These are phyloP conservation scores for Viola pubescens DNA, from an alignment of 441 rosid genomes.

Conservation along the genomic window DNA sequence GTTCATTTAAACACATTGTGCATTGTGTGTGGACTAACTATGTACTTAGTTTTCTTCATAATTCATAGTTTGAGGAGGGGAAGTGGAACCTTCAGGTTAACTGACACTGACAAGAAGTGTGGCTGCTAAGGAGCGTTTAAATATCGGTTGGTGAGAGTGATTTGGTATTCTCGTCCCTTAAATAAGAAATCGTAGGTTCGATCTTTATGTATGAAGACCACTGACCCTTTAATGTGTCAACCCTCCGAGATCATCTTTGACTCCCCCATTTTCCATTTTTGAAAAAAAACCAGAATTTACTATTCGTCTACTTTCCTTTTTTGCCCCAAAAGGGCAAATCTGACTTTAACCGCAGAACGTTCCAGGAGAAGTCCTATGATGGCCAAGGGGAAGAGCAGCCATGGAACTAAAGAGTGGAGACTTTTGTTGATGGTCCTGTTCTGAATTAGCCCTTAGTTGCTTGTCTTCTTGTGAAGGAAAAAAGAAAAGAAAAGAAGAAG, in stretches of 20 bases:
- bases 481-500: background rate
- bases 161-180: background rate
- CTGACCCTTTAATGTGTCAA: too few relatives aligned
- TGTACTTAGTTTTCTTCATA: too few relatives aligned
- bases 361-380: background rate
- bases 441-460: background rate
- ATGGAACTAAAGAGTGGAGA: background rate
- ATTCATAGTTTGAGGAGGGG: too few relatives aligned
- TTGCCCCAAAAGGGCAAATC: conserved; percentile 1
- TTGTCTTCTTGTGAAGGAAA: background rate
- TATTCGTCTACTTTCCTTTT: background rate
- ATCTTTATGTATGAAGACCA: too few relatives aligned
- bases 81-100: too few relatives aligned
- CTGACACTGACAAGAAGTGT: too few relatives aligned
- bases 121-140: too few relatives aligned
- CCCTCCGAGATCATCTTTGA: background rate
- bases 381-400: background rate
- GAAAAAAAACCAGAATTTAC: background rate
- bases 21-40: too few relatives aligned
- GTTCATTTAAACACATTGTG: too few relatives aligned
- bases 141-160: too few relatives aligned
- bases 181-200: too few relatives aligned
- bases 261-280: background rate
- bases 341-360: conserved; percentile 5
- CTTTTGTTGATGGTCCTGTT: background rate